Evolutionary conservation across 2,329 filamentous ascomycete species (phyloP), one percentile per base, ranked within the genome.

Genomic region (Curvularia sp.): DNA sequence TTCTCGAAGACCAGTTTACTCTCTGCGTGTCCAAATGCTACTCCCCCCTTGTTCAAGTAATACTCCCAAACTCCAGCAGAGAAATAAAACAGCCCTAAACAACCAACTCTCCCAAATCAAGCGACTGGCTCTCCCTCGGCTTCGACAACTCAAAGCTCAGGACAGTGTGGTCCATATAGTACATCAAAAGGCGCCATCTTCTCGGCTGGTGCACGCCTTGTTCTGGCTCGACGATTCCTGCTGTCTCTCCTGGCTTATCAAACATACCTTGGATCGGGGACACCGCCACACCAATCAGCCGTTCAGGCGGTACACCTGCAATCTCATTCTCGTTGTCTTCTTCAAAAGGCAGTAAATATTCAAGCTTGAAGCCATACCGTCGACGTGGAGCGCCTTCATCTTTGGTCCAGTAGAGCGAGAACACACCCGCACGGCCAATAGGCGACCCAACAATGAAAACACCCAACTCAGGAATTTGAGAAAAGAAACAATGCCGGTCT

Each of bases 111-210:
- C 47, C 66, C 15, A 74, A 34, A 21, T 55, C 58, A n/a, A 49
- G 53, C 8, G 59, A 54, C 7, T 41, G 54, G 3, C 49, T 55
- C 23, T 30, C 57, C 43, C 55, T 61, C 28, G 51, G 53, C 52
- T 71, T 77, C 21, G 68, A 66, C n/a, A 92, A 75, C 73, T 91
- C 87, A 77, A 92, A 93, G 57, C 84, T 88, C 63, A 92, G 70
- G 27, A 93, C 83, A 1, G 85, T 84, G 67, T 91, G 87, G 74
- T 92, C 87, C 57, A 83, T 83, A 72, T 89, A 93, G 72, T 91
- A 87, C 74, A 93, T 77, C 72, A 94, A 84, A 56, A 94, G 65
- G 57, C 89, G 80, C 82, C 88, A 93, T 56, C 85, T 81, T 62
- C 80, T 65, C 5, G 52, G 27, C 43, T 55, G 28, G 21, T 6